Percentiles rank a stretch among this genome's conserved stretches.
phyloP scores from a whole-genome alignment of 495 filamentous ascomycete genomes.

The Aspergillus mulundensis region DNA sequence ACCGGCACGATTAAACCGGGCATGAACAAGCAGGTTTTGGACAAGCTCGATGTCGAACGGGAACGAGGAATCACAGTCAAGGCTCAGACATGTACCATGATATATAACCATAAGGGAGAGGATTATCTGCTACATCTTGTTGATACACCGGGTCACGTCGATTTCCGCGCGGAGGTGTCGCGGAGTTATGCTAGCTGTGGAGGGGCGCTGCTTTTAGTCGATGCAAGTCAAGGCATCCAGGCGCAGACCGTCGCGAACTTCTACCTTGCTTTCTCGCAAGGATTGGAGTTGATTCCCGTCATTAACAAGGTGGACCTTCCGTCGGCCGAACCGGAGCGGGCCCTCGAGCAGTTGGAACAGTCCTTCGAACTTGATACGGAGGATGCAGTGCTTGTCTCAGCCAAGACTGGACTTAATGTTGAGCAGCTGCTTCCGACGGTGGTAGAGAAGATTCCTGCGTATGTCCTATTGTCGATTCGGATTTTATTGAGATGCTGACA shows the following conservation, averaged over 20 bases:
- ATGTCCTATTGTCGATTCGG: conserved; percentile 20
- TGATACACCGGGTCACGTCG: conserved; percentile 95
- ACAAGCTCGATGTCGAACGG: conserved; percentile 94
- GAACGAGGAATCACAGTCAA: conserved; percentile 98
- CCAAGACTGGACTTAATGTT: conserved; percentile 89
- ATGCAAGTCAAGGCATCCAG: conserved; percentile 89
- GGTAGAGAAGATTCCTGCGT: conserved; percentile 76
- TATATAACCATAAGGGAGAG: conserved; percentile 78
- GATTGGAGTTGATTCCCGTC: conserved; percentile 79
- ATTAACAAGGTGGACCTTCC: conserved; percentile 95
- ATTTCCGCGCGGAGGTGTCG: conserved; percentile 94
- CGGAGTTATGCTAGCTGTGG: conserved; percentile 93
- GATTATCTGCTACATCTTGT: conserved; percentile 95
- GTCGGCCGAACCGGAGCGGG: conserved; percentile 77
- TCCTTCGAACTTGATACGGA: conserved; percentile 85
- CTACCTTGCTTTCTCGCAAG: conserved; percentile 92
- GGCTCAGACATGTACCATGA: conserved; percentile 97
- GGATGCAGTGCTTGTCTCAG: conserved; percentile 80
- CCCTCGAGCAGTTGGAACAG: conserved; percentile 76
- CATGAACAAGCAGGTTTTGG: conserved; percentile 89
- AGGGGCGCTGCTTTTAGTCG: conserved; percentile 86
- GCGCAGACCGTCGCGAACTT: conserved; percentile 98
- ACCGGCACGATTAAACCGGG: conserved; percentile 89
- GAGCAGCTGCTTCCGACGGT: conserved; percentile 75
- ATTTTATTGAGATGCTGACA: conserved; percentile 16